phyloP scores from a whole-genome alignment of 2,329 filamentous ascomycete genomes.

The Stachybotrys chartarum region DNA sequence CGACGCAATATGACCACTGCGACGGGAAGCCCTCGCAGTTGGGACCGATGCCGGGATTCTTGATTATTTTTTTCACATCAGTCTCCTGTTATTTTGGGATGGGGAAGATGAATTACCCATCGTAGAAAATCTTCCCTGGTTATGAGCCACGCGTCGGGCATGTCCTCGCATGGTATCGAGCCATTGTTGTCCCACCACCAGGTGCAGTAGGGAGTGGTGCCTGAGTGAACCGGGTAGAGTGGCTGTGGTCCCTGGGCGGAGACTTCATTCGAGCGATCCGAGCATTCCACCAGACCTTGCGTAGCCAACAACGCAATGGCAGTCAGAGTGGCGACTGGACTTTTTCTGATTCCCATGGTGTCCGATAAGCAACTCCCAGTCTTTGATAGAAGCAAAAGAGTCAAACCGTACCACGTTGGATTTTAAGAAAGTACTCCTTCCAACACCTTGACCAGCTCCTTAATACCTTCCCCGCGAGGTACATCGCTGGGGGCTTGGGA shows the following conservation, averaged over 20 bases:
- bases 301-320: too few relatives aligned
- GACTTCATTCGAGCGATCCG: too few relatives aligned
- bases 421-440: too few relatives aligned
- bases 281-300: too few relatives aligned
- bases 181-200: constrained; percentile 2
- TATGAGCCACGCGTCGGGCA: neutral
- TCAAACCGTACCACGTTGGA: too few relatives aligned
- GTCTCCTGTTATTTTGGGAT: neutral
- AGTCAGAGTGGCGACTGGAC: too few relatives aligned
- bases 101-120: constrained; percentile 1
- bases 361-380: too few relatives aligned
- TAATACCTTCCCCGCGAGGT: too few relatives aligned
- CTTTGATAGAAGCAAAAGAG: too few relatives aligned
- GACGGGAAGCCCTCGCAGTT: neutral
- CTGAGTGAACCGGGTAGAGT: neutral
- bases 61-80: neutral
- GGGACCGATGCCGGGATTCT: neutral
- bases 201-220: constrained; percentile 1
- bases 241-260: neutral
- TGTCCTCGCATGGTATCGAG: neutral
- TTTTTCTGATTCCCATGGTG: too few relatives aligned
- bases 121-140: constrained; percentile 1
- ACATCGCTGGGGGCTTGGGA: too few relatives aligned
- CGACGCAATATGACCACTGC: constrained; percentile 1
- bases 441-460: too few relatives aligned